phyloP scores from a whole-genome alignment of 1,139 yeast species.

The Suhomyces chickasaworum region DNA sequence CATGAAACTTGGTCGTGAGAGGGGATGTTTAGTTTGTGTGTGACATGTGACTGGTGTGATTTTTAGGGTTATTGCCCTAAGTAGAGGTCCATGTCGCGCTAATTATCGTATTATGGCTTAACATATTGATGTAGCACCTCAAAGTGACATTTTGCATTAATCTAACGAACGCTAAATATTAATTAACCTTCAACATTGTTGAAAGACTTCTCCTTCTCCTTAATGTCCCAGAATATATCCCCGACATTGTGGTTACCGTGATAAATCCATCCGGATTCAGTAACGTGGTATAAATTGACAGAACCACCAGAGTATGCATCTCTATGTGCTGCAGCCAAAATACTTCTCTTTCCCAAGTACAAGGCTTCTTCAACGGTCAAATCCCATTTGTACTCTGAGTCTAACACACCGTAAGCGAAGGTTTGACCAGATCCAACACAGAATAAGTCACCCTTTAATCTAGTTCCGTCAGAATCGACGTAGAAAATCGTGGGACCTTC shows the following conservation, averaged over 20 bases:
- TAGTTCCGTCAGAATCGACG: constrained; percentile 96
- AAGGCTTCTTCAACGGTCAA: constrained; percentile 89
- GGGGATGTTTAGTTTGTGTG: background rate
- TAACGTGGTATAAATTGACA: constrained; percentile 87
- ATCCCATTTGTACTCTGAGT: constrained; percentile 89
- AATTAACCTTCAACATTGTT: constrained; percentile 74
- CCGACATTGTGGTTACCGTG: constrained; percentile 97
- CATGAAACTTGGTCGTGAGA: background rate
- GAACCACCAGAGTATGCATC: constrained; percentile 99
- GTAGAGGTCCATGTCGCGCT: background rate
- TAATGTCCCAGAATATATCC: constrained; percentile 87
- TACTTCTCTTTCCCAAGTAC: constrained; percentile 91
- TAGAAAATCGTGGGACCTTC: constrained; percentile 96
- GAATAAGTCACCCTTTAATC: constrained; percentile 91
- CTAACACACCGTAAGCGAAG: constrained; percentile 98
- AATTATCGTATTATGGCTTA: background rate
- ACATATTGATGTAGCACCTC: background rate
- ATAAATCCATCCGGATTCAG: constrained; percentile 91
- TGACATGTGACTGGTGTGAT: background rate
- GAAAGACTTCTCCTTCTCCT: constrained; percentile 85
- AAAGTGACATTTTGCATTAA: background rate
- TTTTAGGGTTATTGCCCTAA: constrained; percentile 1
- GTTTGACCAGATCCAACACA: constrained; percentile 99
- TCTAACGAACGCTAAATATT: background rate
- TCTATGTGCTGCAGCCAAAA: constrained; percentile 97